Percentiles rank a stretch among this genome's conserved stretches.
phyloP scores from a whole-genome alignment of 805 yeast species.

The Candida coleopterorum region DNA sequence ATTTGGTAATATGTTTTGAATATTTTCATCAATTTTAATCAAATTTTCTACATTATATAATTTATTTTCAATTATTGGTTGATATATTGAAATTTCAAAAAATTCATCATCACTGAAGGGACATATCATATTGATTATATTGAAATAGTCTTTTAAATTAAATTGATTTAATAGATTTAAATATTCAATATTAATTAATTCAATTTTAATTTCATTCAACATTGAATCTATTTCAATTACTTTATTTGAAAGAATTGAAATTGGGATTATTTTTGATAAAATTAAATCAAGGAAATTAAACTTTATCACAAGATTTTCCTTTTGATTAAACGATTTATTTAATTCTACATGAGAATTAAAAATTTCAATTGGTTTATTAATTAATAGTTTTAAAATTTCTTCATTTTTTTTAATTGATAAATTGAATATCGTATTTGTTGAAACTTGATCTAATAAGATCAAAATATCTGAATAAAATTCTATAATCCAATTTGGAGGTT shows the following conservation, averaged over 20 bases:
- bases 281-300: constrained; percentile 61
- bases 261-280: constrained; percentile 47
- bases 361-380: constrained; percentile 44
- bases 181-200: constrained; percentile 43
- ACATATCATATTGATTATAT: constrained; percentile 67
- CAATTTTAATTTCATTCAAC: constrained; percentile 30
- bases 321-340: constrained; percentile 23
- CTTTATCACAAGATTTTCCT: constrained; percentile 41
- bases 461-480: constrained; percentile 60
- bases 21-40: constrained; percentile 35
- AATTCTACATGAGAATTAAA: constrained; percentile 28
- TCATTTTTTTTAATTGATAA: constrained; percentile 30
- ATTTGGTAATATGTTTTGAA: constrained; percentile 52
- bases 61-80: constrained; percentile 60
- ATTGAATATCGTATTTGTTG: constrained; percentile 37
- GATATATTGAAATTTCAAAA: constrained; percentile 58
- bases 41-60: constrained; percentile 45
- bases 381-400: constrained; percentile 35
- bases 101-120: constrained; percentile 53
- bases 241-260: constrained; percentile 35
- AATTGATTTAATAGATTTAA: constrained; percentile 46
- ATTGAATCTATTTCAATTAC: constrained; percentile 28
- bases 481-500: constrained; percentile 80
- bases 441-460: constrained; percentile 46
- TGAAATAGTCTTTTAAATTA: constrained; percentile 54